phyloP scores from a whole-genome alignment of 2,329 filamentous ascomycete genomes.

The Cadophora gregata region DNA sequence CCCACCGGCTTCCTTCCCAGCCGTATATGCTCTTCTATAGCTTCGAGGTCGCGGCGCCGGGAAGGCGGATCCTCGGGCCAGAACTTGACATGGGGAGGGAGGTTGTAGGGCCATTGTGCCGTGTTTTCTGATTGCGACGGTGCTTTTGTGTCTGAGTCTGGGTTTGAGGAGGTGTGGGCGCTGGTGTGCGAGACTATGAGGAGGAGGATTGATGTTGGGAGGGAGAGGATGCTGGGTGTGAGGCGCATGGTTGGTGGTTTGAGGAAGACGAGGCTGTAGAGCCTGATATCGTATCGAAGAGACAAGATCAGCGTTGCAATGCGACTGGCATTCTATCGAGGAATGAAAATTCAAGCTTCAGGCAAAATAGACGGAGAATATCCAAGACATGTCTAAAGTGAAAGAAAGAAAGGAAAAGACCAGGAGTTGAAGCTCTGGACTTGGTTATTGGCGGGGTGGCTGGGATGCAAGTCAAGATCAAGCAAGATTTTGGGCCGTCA shows the following conservation, averaged over 20 bases:
- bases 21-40: conserved; percentile 47
- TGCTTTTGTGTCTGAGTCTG: conserved; percentile 4
- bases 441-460: conserved; percentile 18
- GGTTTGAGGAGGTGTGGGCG: conserved; percentile 27
- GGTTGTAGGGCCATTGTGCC: conserved; percentile 52
- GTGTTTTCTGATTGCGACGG: conserved; percentile 30
- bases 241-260: conserved; percentile 48
- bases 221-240: conserved; percentile 45
- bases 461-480: conserved; percentile 16
- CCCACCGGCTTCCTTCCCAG: conserved; percentile 58
- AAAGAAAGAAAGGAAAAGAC: neutral
- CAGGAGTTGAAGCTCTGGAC: neutral
- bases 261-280: conserved; percentile 27
- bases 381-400: neutral
- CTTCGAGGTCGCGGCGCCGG: conserved; percentile 49
- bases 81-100: conserved; percentile 52
- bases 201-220: conserved; percentile 54
- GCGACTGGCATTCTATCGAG: neutral
- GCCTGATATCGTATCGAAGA: conserved; percentile 6
- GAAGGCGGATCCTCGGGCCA: conserved; percentile 53
- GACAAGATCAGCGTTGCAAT: neutral
- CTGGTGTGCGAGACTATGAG: conserved; percentile 51
- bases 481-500: conserved; percentile 10
- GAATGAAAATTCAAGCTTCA: neutral
- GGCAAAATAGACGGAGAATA: neutral